These are phyloP conservation scores for Oleoguttula mirabilis DNA, from an alignment of 495 filamentous ascomycete genomes.

Conservation along the genomic window DNA sequence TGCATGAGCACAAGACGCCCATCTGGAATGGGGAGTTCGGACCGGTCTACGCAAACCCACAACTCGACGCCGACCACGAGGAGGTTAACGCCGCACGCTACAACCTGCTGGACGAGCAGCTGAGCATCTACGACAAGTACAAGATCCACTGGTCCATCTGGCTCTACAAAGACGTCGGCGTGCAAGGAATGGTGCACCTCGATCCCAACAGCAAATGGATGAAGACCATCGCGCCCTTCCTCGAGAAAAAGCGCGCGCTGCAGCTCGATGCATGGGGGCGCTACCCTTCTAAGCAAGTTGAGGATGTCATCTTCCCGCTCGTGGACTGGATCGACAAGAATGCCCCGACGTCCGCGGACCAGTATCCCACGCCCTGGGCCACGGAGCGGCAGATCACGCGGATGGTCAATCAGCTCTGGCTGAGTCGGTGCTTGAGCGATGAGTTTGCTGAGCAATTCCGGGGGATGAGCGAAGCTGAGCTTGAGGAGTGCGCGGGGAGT, in stretches of 20 bases:
- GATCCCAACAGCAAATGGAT: conserved; percentile 39
- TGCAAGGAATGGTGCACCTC: conserved; percentile 46
- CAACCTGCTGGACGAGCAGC: conserved; percentile 43
- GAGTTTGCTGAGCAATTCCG: conserved; percentile 49
- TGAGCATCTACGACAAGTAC: conserved; percentile 45
- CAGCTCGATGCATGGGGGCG: conserved; percentile 47
- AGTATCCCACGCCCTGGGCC: conserved; percentile 46
- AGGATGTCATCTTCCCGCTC: conserved; percentile 31
- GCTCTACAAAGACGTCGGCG: conserved; percentile 53
- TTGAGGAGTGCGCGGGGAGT: conserved; percentile 44
- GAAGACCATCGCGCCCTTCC: conserved; percentile 38
- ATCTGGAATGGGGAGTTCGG: conserved; percentile 61
- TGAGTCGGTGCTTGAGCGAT: conserved; percentile 40
- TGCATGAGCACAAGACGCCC: conserved; percentile 40
- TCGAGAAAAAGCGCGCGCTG: conserved; percentile 42
- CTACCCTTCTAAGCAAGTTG: conserved; percentile 29
- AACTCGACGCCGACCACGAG: conserved; percentile 25
- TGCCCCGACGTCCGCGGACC: conserved; percentile 31
- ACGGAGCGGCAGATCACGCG: conserved; percentile 45
- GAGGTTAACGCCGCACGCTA: conserved; percentile 42
- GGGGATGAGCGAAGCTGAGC: conserved; percentile 40
- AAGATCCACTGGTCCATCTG: conserved; percentile 51
- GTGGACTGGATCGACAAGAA: conserved; percentile 35
- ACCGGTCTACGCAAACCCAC: conserved; percentile 43
- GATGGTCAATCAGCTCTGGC: conserved; percentile 40